Evolutionary conservation across 345 rosid species (phyloP).

Genomic region (Ceriops zippeliana): DNA sequence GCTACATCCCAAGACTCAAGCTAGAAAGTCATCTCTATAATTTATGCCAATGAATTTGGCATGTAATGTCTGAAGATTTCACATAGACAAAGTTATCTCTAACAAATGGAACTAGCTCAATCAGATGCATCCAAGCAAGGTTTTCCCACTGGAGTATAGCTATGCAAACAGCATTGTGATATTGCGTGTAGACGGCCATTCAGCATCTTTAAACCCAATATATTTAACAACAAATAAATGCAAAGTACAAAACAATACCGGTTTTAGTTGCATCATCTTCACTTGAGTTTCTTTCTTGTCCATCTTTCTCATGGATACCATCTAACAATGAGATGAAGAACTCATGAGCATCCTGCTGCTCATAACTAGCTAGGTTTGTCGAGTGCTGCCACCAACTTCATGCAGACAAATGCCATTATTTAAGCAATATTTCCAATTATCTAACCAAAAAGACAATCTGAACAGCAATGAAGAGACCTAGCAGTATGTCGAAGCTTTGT

Average conservation of each 20-base stretch:
- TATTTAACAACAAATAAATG: not conserved
- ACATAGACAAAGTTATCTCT: not conserved
- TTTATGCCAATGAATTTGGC: not conserved
- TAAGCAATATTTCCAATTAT: constrained; percentile 15
- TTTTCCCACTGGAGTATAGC: no score
- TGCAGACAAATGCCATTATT: constrained; percentile 20
- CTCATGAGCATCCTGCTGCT: constrained; percentile 35
- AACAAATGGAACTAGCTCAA: not conserved
- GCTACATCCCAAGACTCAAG: not conserved
- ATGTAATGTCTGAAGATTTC: not conserved
- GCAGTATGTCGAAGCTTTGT: not conserved
- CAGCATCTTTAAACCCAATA: no score
- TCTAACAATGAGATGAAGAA: constrained; percentile 32
- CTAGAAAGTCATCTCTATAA: not conserved
- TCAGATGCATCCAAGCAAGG: not conserved
- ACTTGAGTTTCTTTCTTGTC: constrained; percentile 11
- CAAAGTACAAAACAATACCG: not conserved
- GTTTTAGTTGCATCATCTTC: constrained; percentile 18
- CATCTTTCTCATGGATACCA: constrained; percentile 26
- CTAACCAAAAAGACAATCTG: constrained; percentile 4
- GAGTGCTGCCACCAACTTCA: constrained; percentile 38
- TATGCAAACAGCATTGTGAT: no score
- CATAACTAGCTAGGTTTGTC: constrained; percentile 30
- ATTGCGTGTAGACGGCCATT: no score
- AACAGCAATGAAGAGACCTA: constrained; percentile 7